A percentile compares a stretch with the other conserved stretches of the same genome.
phyloP scores from a whole-genome alignment of 768 basidiomycete genomes.

The Tephrocybe sp. region DNA sequence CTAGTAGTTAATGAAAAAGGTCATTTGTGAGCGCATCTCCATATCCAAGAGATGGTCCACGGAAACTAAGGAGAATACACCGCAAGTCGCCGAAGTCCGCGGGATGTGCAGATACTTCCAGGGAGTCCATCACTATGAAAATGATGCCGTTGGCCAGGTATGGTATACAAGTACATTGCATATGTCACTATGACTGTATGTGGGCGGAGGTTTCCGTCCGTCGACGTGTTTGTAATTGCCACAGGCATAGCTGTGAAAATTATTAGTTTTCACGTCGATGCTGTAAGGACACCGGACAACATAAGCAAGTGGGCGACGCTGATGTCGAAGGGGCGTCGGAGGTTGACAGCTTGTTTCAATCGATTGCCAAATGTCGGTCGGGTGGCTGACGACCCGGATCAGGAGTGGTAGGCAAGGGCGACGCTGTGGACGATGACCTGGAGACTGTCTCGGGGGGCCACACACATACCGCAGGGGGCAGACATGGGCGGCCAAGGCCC shows the following conservation, averaged over 20 bases:
- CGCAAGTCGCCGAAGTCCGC: slow-evolving; percentile 11
- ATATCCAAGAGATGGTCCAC: no score
- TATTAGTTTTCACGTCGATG: background rate
- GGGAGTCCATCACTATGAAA: background rate
- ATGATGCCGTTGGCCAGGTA: no score
- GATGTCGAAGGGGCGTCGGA: background rate
- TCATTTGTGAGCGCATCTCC: no score
- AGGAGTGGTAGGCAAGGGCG: background rate
- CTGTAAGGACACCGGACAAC: background rate
- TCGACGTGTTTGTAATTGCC: background rate
- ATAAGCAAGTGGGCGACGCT: background rate
- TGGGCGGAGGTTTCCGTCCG: no score
- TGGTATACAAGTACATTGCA: no score
- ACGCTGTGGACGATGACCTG: no score
- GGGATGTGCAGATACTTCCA: background rate
- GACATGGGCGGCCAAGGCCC: slow-evolving; percentile 9
- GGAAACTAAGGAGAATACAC: no score
- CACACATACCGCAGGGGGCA: no score
- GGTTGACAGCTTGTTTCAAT: no score
- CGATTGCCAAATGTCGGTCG: background rate
- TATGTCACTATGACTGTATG: no score
- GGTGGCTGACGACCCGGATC: background rate
- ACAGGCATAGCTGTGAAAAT: background rate
- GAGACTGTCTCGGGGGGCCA: background rate
- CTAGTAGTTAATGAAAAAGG: no score